Conservation (phyloP, 2,329 filamentous ascomycete genomes). For the Catunica adiposa region DNA sequence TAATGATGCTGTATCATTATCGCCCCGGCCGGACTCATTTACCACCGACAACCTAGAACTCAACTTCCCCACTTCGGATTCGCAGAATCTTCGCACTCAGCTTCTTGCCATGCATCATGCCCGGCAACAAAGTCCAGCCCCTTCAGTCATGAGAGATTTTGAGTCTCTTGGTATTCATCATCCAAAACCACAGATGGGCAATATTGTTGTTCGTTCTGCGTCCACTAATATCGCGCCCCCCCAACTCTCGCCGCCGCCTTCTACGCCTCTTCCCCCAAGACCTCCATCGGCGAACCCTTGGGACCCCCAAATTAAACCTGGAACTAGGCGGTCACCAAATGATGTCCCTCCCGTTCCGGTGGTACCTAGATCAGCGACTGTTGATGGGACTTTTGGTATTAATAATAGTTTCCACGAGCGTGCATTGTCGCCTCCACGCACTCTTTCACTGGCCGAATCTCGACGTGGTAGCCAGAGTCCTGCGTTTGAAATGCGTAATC, state of each 20-base stretch:
- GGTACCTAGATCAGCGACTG: background rate
- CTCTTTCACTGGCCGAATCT: background rate
- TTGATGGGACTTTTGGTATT: background rate
- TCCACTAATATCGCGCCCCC: background rate
- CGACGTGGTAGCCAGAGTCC: background rate
- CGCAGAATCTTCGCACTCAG: background rate
- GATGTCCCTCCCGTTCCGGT: background rate
- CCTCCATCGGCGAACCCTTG: constrained; percentile 29
- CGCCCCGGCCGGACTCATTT: background rate
- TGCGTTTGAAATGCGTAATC: background rate
- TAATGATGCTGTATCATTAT: constrained; percentile 1
- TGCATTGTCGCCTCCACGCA: background rate
- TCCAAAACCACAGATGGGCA: constrained; percentile 2
- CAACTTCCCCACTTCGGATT: background rate
- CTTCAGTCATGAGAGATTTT: background rate
- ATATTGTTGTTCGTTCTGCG: background rate
- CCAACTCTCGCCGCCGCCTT: background rate
- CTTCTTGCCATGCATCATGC: background rate
- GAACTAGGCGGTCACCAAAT: constrained; percentile 13
- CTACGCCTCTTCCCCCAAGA: constrained; percentile 14
- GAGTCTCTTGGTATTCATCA: constrained; percentile 4
- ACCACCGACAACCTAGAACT: background rate
- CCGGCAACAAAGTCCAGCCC: background rate
- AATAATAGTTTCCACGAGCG: background rate
- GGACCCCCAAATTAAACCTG: constrained; percentile 22